Evolutionary conservation across 129 eudicot species (phyloP).

Genomic region (Tanacetum coccineum): DNA sequence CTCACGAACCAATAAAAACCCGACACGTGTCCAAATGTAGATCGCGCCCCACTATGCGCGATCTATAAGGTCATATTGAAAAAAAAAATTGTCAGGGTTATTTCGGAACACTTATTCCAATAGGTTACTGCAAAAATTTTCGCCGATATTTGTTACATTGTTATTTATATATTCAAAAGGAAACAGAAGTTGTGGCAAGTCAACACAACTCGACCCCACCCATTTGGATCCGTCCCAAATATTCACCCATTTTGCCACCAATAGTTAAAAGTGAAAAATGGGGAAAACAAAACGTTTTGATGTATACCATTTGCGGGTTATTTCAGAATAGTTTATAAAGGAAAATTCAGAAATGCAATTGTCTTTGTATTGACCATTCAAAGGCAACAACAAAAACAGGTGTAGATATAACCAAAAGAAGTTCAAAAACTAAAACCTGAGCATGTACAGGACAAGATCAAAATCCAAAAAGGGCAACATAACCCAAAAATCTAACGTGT

Average conservation of each 20-base stretch:
- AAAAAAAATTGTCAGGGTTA: too few species aligned
- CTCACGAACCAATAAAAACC: too few species aligned
- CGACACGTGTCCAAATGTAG: too few species aligned
- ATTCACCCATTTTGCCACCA: not conserved
- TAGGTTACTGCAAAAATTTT: too few species aligned
- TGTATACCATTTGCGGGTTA: not conserved
- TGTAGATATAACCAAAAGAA: not conserved
- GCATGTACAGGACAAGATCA: not conserved
- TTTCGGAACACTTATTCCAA: too few species aligned
- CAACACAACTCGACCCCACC: not conserved
- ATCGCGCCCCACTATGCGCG: too few species aligned
- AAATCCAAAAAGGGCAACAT: slow-evolving; percentile 5
- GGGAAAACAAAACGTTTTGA: not conserved
- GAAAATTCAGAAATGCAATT: not conserved
- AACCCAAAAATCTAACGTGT: slow-evolving; percentile 46
- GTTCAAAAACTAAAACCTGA: not conserved
- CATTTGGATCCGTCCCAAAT: not conserved
- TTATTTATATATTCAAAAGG: not conserved
- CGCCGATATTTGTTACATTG: not conserved
- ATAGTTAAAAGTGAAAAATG: not conserved
- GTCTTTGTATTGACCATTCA: not conserved
- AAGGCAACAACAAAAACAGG: not conserved
- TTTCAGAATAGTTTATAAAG: slow-evolving; percentile 1
- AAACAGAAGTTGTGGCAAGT: not conserved
- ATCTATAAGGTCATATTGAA: too few species aligned